Evolutionary conservation across 2,329 filamentous ascomycete species (phyloP), one percentile per base, ranked within the genome.

Genomic region (Leptographium radiaticola): DNA sequence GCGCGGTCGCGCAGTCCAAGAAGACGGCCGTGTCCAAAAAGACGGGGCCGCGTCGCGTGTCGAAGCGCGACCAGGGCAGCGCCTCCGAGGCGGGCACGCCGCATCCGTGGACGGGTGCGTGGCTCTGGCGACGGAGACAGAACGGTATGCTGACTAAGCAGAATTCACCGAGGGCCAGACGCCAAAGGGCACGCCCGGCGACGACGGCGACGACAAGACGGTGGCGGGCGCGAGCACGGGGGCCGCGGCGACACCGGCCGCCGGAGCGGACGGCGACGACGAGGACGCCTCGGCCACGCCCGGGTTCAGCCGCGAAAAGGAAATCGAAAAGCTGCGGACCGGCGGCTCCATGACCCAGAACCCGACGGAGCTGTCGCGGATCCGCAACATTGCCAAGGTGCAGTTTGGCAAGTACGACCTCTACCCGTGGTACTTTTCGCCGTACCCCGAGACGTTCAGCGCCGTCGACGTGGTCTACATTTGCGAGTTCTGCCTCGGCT

Each of bases 261-360:
- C 51, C 0, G 53, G 38, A 11, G 48, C 31, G 8, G 75, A 78
- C 68, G 79, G 82, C 51, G 60, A 74, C 9, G 79, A 81, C 56
- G 76, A 80, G n/a, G 70, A 71, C 16, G 57, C 54, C 13, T 58
- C 54, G 4, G 61, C 70, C 3, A 25, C 34, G 63, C 75, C 68
- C 57, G 50, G 31, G 6, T 91, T 87, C 64, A 84, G 85, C 58
- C 80, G 86, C 50, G 87, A 95, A 66, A 87, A 94, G 59, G 93
- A 98, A 67, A 96, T 97, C 55, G 93, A 98, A 67, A 95, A 96
- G 66, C 76, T 98, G 11, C 83, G 93, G 43, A 95, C 89, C 4
- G 87, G 88, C 30, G 94, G 93, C 36, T 96, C 89, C 57, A 97
- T 98, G 93, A 98, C 94, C 12, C 94, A 98, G 66, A 97, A 97